Percentiles rank a stretch among this genome's conserved stretches.
phyloP scores from a whole-genome alignment of 192 early-diverging fungal species.

The Geranomyces variabilis region DNA sequence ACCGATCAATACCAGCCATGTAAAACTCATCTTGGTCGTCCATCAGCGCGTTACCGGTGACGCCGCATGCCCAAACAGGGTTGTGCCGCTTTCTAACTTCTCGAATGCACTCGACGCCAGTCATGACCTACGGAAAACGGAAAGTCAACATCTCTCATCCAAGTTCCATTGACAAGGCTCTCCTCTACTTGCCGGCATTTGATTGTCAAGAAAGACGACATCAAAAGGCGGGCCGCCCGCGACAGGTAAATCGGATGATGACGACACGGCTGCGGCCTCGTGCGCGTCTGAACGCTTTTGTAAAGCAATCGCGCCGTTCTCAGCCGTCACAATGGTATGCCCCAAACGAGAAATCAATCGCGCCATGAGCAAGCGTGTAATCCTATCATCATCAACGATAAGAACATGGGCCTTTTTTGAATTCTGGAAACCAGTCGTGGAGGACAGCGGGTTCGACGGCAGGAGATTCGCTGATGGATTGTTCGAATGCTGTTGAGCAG shows the following conservation, averaged over 20 bases:
- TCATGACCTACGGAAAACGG: constrained; percentile 6
- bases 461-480: no score
- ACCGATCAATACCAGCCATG: constrained; percentile 30
- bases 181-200: no score
- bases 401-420: background rate
- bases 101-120: constrained; percentile 27
- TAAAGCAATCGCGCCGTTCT: constrained; percentile 26
- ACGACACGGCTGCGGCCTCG: no score
- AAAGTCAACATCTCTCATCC: no score
- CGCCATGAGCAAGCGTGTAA: constrained; percentile 24
- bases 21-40: constrained; percentile 32
- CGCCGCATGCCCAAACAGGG: constrained; percentile 25
- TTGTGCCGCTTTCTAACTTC: background rate
- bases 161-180: no score
- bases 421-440: no score
- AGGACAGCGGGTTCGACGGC: no score
- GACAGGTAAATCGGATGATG: no score
- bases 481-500: no score
- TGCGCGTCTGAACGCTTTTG: background rate
- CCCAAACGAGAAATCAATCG: constrained; percentile 24
- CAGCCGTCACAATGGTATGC: constrained; percentile 16
- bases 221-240: constrained; percentile 10
- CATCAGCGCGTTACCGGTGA: constrained; percentile 27
- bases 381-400: constrained; percentile 31
- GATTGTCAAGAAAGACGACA: constrained; percentile 25